Conservation (phyloP, 331 rosid genomes). For the Phaseolus coccineus region DNA sequence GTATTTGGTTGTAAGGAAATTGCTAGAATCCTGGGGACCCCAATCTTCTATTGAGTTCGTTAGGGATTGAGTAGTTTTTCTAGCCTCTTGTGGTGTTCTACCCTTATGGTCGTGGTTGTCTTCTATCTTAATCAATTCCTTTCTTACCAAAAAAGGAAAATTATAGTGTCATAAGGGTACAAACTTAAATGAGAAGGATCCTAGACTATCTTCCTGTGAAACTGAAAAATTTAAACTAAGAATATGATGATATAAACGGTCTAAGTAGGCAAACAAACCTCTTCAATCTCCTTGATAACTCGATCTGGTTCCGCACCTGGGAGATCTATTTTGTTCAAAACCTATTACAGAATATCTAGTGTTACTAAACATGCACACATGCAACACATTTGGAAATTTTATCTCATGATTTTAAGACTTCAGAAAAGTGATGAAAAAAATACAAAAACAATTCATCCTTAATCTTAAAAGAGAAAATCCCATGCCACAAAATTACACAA, state of each 20-base stretch:
- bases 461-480: slow-evolving; percentile 26
- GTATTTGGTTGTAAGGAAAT: background rate
- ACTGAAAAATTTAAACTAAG: slow-evolving; percentile 35
- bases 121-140: background rate
- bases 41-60: background rate
- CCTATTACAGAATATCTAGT: slow-evolving; percentile 56
- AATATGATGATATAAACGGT: slow-evolving; percentile 26
- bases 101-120: background rate
- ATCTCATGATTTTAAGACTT: slow-evolving; percentile 28
- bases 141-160: background rate
- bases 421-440: slow-evolving; percentile 13
- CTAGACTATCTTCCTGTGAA: slow-evolving; percentile 21
- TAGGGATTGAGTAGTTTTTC: background rate
- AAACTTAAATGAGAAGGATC: slow-evolving; percentile 35
- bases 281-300: slow-evolving; percentile 88
- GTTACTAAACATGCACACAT: slow-evolving; percentile 18
- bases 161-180: background rate
- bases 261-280: slow-evolving; percentile 59
- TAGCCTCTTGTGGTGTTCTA: too few species aligned
- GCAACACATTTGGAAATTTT: background rate
- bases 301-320: slow-evolving; percentile 96
- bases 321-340: slow-evolving; percentile 93
- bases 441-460: slow-evolving; percentile 8
- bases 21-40: background rate
- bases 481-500: background rate